Conservation (phyloP, 306 rosid species). For the Sesbania bispinosa region DNA sequence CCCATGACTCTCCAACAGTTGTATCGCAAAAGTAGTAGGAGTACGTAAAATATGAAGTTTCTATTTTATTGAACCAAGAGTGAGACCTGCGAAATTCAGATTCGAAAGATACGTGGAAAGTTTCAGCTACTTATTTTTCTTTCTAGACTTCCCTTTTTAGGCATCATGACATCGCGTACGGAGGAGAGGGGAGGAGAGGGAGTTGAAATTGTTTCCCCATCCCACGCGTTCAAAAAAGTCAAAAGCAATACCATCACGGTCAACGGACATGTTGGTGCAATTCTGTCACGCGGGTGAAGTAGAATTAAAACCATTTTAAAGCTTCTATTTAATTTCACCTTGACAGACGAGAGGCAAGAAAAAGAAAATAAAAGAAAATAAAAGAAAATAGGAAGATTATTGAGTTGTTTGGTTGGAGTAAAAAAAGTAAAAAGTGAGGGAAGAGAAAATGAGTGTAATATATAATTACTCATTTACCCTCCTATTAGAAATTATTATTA, state of each 20-base stretch:
- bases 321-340: too few relatives aligned
- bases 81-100: background rate
- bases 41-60: background rate
- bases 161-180: too few relatives aligned
- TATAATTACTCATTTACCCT: too few relatives aligned
- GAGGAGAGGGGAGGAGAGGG: too few relatives aligned
- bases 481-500: too few relatives aligned
- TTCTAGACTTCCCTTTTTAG: background rate
- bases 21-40: background rate
- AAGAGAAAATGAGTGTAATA: too few relatives aligned
- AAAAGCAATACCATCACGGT: background rate
- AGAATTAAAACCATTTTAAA: too few relatives aligned
- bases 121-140: background rate
- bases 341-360: too few relatives aligned
- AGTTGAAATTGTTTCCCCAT: slow-evolving; percentile 4
- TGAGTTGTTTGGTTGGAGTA: too few relatives aligned
- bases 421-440: too few relatives aligned
- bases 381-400: too few relatives aligned
- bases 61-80: background rate
- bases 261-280: background rate
- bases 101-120: background rate
- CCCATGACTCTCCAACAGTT: background rate
- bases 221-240: background rate
- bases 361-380: too few relatives aligned
- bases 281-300: background rate